These are phyloP conservation scores for Paramecium caudatum DNA, from an alignment of 73 alveolate genomes.

Conservation along the genomic window DNA sequence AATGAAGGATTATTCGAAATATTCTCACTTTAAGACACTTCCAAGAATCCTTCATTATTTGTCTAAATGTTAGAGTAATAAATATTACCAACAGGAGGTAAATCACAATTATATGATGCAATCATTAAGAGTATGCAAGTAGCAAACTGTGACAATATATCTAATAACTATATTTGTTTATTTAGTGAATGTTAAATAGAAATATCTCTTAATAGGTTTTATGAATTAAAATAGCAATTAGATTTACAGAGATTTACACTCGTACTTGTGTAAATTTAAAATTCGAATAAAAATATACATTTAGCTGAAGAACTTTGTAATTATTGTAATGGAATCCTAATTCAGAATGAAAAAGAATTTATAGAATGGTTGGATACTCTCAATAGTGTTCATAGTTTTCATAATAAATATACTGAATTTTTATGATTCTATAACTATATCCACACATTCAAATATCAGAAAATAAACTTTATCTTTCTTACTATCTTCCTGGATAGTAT, in stretches of 20 bases:
- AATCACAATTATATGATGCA: neutral
- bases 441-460: constrained; percentile 3
- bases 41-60: neutral
- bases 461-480: constrained; percentile 6
- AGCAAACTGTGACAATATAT: neutral
- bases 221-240: neutral
- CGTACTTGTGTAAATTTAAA: neutral
- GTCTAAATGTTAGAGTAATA: neutral
- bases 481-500: constrained; percentile 2
- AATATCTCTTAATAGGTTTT: neutral
- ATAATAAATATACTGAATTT: too few relatives aligned
- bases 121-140: neutral
- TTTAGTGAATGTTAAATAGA: neutral
- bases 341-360: neutral
- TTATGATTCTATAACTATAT: too few relatives aligned
- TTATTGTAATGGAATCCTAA: constrained; percentile 1
- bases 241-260: neutral
- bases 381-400: too few relatives aligned
- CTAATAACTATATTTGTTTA: neutral
- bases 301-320: neutral
- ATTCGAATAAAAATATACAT: constrained; percentile 6
- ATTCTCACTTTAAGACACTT: neutral
- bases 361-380: neutral
- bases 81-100: constrained; percentile 22
- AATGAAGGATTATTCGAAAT: constrained; percentile 13